These are phyloP conservation scores for Lasiodiplodia sp. DNA, from an alignment of 2,329 filamentous ascomycete species.

Conservation along the genomic window DNA sequence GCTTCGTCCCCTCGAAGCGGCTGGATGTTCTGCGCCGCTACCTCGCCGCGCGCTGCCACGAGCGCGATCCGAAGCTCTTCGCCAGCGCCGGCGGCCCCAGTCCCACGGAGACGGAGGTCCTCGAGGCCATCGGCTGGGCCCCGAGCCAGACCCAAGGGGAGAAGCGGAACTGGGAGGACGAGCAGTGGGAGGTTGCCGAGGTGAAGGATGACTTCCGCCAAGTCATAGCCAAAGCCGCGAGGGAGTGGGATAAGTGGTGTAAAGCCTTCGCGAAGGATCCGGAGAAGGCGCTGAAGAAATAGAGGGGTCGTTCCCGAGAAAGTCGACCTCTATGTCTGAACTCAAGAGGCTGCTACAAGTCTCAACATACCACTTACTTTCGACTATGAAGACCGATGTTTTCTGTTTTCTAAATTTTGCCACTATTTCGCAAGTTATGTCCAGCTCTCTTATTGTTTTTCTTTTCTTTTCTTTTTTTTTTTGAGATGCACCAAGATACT, in stretches of 20 bases:
- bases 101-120: slow-evolving; percentile 47
- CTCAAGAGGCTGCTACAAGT: no score
- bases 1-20: slow-evolving; percentile 46
- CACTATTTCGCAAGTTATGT: no score
- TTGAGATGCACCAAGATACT: no score
- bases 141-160: slow-evolving; percentile 42
- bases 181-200: slow-evolving; percentile 52
- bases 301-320: background rate
- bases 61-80: slow-evolving; percentile 47
- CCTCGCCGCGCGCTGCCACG: slow-evolving; percentile 49
- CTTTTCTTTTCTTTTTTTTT: no score
- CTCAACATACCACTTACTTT: no score
- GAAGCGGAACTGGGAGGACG: slow-evolving; percentile 52
- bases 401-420: no score
- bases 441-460: no score
- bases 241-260: slow-evolving; percentile 52
- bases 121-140: slow-evolving; percentile 54
- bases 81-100: slow-evolving; percentile 37
- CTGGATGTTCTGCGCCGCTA: slow-evolving; percentile 49
- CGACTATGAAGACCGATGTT: no score
- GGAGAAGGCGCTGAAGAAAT: slow-evolving; percentile 51
- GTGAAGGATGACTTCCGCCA: slow-evolving; percentile 52
- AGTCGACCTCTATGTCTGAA: no score
- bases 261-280: slow-evolving; percentile 48
- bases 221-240: slow-evolving; percentile 50